These are phyloP conservation scores for Dryas integrifolia DNA, from an alignment of 331 rosid genomes.

Conservation along the genomic window DNA sequence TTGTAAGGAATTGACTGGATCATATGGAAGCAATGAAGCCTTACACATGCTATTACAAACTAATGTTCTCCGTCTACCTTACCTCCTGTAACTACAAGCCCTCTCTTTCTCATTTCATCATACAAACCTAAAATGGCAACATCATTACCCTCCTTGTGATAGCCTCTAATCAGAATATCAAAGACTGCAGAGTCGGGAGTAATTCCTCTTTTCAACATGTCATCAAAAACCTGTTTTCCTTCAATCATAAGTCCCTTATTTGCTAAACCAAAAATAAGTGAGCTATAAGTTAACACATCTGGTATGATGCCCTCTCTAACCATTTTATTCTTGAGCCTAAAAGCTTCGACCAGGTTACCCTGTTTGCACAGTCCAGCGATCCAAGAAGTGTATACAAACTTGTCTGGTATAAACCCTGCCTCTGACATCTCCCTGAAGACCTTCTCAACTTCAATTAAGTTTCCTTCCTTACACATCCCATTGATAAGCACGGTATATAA, in stretches of 20 bases:
- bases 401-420: conserved; percentile 39
- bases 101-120: conserved; percentile 35
- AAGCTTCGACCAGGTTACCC: conserved; percentile 42
- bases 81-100: conserved; percentile 9
- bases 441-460: conserved; percentile 33
- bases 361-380: conserved; percentile 41
- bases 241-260: conserved; percentile 42
- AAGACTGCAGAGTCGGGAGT: conserved; percentile 32
- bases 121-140: conserved; percentile 31
- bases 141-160: conserved; percentile 27
- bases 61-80: not conserved
- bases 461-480: conserved; percentile 39
- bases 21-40: conserved; percentile 4
- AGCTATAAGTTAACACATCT: conserved; percentile 40
- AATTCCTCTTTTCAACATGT: conserved; percentile 37
- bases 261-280: conserved; percentile 36
- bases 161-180: conserved; percentile 39
- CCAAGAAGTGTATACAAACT: conserved; percentile 40
- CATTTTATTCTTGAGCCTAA: conserved; percentile 39
- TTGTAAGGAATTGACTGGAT: not conserved
- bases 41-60: not conserved
- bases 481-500: conserved; percentile 37
- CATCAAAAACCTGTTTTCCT: conserved; percentile 38
- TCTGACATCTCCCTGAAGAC: conserved; percentile 35
- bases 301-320: conserved; percentile 36